phyloP scores from a whole-genome alignment of 129 eudicot genomes.

The Ambrosia artemisiifolia region DNA sequence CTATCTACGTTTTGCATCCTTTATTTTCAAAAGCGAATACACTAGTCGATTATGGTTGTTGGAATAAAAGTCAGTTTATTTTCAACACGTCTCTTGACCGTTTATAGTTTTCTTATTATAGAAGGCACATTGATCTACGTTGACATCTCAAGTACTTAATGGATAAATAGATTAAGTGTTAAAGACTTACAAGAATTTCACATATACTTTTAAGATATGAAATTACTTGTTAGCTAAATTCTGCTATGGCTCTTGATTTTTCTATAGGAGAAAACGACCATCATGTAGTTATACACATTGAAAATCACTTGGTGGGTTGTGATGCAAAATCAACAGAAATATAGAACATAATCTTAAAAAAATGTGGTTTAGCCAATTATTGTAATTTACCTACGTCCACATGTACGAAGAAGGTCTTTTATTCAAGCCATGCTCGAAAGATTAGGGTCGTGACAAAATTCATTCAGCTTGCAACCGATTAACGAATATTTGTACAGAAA shows the following conservation, averaged over 20 bases:
- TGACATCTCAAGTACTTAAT: not conserved
- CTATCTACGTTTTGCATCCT: constrained; percentile 5
- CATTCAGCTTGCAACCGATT: no score
- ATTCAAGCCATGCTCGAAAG: no score
- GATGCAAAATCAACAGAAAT: not conserved
- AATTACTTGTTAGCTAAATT: not conserved
- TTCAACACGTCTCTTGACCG: not conserved
- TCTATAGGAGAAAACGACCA: not conserved
- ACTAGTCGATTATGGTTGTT: constrained; percentile 17
- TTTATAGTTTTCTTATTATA: not conserved
- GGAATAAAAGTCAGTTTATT: constrained; percentile 4
- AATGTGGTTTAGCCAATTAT: not conserved
- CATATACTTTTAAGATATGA: not conserved
- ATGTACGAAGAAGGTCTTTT: no score
- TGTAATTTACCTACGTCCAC: no score
- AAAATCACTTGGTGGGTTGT: not conserved
- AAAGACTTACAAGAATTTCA: no score
- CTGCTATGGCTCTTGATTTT: not conserved
- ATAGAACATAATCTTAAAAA: not conserved
- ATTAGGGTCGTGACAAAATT: no score
- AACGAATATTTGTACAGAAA: no score
- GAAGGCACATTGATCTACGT: not conserved
- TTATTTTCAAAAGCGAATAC: not conserved
- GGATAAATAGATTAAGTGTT: not conserved
- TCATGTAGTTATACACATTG: not conserved